These are phyloP conservation scores for Gracilaria vermiculophylla DNA, from an alignment of 23 red algal genomes.

Conservation along the genomic window DNA sequence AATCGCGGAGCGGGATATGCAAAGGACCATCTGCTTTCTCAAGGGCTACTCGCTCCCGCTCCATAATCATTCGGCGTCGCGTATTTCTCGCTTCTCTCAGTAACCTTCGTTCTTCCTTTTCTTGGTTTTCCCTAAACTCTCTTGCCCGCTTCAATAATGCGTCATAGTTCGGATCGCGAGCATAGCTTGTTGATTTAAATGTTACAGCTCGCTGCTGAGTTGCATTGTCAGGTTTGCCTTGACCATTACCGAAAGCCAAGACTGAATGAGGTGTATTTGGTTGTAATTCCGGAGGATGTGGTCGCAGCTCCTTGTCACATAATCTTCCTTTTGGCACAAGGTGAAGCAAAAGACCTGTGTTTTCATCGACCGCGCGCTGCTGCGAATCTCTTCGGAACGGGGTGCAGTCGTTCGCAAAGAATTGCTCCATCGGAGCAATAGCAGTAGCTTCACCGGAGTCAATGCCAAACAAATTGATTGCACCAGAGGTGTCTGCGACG, in stretches of 20 bases:
- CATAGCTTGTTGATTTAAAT: neutral
- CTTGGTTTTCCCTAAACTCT: conserved; percentile 69
- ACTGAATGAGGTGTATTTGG: conserved; percentile 19
- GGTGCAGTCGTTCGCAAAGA: conserved; percentile 67
- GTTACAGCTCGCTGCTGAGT: neutral
- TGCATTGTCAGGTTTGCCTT: neutral
- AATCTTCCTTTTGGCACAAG: conserved; percentile 50
- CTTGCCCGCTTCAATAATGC: conserved; percentile 55
- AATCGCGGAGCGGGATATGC: conserved; percentile 9
- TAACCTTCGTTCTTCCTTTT: conserved; percentile 67
- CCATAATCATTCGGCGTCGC: conserved; percentile 48
- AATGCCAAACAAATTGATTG: conserved; percentile 59
- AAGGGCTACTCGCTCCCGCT: conserved; percentile 27
- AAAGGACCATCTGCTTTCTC: conserved; percentile 34
- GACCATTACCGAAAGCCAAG: neutral
- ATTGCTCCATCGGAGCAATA: conserved; percentile 84
- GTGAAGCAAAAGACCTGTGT: conserved; percentile 52
- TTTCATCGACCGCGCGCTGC: conserved; percentile 42
- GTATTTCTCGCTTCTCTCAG: conserved; percentile 61
- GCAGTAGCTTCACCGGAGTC: conserved; percentile 59
- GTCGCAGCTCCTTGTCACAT: conserved; percentile 65
- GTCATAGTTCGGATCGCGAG: conserved; percentile 6
- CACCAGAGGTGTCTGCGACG: conserved; percentile 74
- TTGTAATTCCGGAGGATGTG: conserved; percentile 74
- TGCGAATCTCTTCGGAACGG: conserved; percentile 43